phyloP scores from a whole-genome alignment of 257 asterid species.

The Nicotiana paniculata region DNA sequence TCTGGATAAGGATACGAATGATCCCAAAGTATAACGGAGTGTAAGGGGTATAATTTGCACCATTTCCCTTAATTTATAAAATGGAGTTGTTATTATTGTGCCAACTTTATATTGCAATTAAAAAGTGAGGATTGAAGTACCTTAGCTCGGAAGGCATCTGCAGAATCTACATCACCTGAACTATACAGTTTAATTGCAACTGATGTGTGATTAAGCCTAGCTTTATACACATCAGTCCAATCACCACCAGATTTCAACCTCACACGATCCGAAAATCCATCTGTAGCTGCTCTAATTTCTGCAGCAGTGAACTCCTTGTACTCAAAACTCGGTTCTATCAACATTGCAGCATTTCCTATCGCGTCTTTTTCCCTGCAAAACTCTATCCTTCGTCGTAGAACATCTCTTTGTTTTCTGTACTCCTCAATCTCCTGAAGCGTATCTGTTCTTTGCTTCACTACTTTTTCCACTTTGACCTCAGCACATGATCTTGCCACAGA shows the following conservation, averaged over 20 bases:
- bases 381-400: constrained; percentile 51
- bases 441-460: constrained; percentile 31
- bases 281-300: constrained; percentile 55
- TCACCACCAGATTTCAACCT: constrained; percentile 44
- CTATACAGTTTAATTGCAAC: constrained; percentile 45
- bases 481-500: constrained; percentile 33
- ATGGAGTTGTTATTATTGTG: neutral
- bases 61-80: neutral
- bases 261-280: constrained; percentile 37
- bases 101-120: neutral
- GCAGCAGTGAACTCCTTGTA: constrained; percentile 46
- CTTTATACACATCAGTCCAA: constrained; percentile 44
- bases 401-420: constrained; percentile 40
- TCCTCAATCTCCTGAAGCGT: constrained; percentile 52
- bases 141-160: constrained; percentile 34
- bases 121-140: constrained; percentile 15
- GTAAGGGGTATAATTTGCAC: neutral
- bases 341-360: constrained; percentile 27
- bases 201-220: constrained; percentile 30
- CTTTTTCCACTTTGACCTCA: constrained; percentile 46
- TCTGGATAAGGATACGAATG: neutral
- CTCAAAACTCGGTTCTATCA: constrained; percentile 24
- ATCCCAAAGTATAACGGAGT: neutral
- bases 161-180: constrained; percentile 17
- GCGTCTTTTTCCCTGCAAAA: constrained; percentile 63